These are phyloP conservation scores for Oleoguttula mirabilis DNA, from an alignment of 495 filamentous ascomycete genomes.

Conservation along the genomic window DNA sequence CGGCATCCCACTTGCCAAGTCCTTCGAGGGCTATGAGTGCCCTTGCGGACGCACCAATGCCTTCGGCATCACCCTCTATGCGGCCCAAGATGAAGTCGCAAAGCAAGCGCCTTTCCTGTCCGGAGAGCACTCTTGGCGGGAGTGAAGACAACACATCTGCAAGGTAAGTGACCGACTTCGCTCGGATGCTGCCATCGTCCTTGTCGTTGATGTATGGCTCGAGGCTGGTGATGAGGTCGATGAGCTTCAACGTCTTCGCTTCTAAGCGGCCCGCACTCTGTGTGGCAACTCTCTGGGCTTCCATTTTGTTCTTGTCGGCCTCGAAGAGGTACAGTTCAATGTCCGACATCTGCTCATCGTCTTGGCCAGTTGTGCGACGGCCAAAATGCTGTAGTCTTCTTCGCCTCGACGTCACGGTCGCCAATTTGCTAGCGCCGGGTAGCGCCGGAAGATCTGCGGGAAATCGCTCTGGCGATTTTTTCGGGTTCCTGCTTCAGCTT, in stretches of 20 bases:
- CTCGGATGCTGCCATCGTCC: slow-evolving; percentile 50
- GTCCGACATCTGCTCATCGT: slow-evolving; percentile 39
- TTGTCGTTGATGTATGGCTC: slow-evolving; percentile 56
- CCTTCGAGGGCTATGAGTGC: slow-evolving; percentile 29
- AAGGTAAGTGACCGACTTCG: slow-evolving; percentile 57
- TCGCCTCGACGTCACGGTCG: too few relatives aligned
- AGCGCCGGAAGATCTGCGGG: too few relatives aligned
- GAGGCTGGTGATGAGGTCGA: slow-evolving; percentile 55
- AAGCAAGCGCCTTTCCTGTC: slow-evolving; percentile 46
- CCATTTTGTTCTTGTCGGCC: slow-evolving; percentile 49
- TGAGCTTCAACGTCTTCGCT: slow-evolving; percentile 47
- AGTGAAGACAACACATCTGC: slow-evolving; percentile 50
- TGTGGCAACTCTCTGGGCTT: slow-evolving; percentile 46
- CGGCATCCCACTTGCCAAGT: slow-evolving; percentile 30
- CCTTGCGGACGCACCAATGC: slow-evolving; percentile 26
- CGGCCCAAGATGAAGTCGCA: slow-evolving; percentile 33
- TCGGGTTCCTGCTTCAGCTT: too few relatives aligned
- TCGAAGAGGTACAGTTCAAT: slow-evolving; percentile 54
- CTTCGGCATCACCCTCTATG: slow-evolving; percentile 28
- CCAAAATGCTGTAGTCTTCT: too few relatives aligned
- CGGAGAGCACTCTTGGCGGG: slow-evolving; percentile 46
- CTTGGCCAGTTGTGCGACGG: too few relatives aligned
- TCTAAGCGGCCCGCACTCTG: slow-evolving; percentile 50
- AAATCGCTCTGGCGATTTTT: too few relatives aligned
- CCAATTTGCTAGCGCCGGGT: too few relatives aligned